Evolutionary conservation across 306 rosid species (phyloP).

Genomic region (Inga laurina): DNA sequence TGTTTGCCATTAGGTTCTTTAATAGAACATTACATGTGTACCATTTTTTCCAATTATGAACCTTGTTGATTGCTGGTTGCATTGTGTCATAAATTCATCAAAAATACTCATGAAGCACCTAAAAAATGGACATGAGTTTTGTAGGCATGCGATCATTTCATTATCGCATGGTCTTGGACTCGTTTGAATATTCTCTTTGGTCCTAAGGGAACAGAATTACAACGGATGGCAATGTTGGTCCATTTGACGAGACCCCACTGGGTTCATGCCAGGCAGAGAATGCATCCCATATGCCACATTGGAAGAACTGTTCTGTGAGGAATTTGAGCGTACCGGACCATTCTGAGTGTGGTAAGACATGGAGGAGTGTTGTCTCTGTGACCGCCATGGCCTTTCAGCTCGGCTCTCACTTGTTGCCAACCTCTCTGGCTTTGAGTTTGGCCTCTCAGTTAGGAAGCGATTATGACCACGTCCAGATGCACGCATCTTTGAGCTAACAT

Average conservation of each 20-base stretch:
- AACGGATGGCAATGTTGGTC: slow-evolving; percentile 72
- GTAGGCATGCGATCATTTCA: background rate
- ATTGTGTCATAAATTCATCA: background rate
- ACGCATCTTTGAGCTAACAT: slow-evolving; percentile 67
- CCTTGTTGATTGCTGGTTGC: background rate
- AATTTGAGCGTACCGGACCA: slow-evolving; percentile 71
- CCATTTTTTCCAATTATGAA: background rate
- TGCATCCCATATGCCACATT: slow-evolving; percentile 78
- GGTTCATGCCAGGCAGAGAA: slow-evolving; percentile 72
- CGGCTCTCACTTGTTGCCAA: slow-evolving; percentile 67
- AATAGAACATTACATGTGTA: background rate
- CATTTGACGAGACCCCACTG: slow-evolving; percentile 69
- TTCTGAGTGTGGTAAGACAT: slow-evolving; percentile 63
- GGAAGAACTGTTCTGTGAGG: slow-evolving; percentile 57
- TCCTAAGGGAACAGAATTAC: slow-evolving; percentile 90
- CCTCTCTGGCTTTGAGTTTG: slow-evolving; percentile 67
- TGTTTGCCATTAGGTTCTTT: background rate
- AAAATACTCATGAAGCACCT: background rate
- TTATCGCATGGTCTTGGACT: background rate
- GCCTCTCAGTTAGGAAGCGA: slow-evolving; percentile 70
- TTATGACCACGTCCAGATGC: slow-evolving; percentile 68
- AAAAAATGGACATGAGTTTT: background rate
- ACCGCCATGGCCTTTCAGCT: slow-evolving; percentile 73
- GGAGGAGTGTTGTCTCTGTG: slow-evolving; percentile 72
- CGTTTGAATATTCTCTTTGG: slow-evolving; percentile 17